Evolutionary conservation across 176 grass and related monocot genomes (phyloP), one percentile per base, ranked within the genome.

Genomic region (Phoenix dactylifera): DNA sequence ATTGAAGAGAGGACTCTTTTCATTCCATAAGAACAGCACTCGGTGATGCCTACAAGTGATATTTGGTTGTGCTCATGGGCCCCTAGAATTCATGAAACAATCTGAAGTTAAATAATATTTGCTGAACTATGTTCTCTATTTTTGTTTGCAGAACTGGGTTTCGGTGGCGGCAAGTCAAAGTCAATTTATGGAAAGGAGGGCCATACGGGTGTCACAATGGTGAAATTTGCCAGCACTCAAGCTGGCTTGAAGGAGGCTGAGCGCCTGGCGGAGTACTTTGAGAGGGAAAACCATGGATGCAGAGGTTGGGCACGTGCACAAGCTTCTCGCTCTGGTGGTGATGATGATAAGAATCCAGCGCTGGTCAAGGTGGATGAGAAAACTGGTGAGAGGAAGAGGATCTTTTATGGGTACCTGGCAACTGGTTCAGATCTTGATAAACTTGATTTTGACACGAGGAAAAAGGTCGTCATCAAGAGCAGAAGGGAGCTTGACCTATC

Each of bases 151-250:
- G 93, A 98, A 77, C 71, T 98, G 82, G 93, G 93, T 16, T 98
- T 88, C 83, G 63, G 66, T 62, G 84, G 80, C 59, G 87, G 87
- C 77, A 98, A 89, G 73, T 66, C 93, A 2, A 98, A 85, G 67
- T 88, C 93, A 56, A 79, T 98, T 12, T 89, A 98, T 80, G 81
- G 83, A 69, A 98, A 82, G 56, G 84, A 98, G 79, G 93, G 93
- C 18, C 93, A 98, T 57, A 57, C 76, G 73, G 87, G 87, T 64
- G 68, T 86, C 60, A 92, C 93, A 64, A 66, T 91, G 65, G 60
- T 98, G 60, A 87, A 88, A 73, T 98, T 98, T 5, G 53, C 76
- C 20, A 85, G 81, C 72, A 89, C 72, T 49, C 64, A 79, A 70
- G 18, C 72, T 70, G 87, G 93, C 29, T 74, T 92, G 70, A 83